A percentile compares a stretch with the other conserved stretches of the same genome.
phyloP scores from a whole-genome alignment of 169 alveolate genomes.

The Miamiensis avidus region DNA sequence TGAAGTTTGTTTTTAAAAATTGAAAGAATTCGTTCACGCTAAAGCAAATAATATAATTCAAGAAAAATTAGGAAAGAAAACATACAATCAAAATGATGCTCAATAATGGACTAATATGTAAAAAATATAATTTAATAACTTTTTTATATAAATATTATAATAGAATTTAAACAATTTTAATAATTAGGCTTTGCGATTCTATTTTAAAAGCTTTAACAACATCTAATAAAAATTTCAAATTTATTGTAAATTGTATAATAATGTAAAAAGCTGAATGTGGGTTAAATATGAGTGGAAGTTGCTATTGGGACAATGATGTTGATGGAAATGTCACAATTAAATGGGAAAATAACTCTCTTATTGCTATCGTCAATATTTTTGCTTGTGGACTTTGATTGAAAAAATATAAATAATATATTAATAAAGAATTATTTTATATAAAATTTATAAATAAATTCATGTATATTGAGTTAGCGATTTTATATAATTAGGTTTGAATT shows the following conservation, averaged over 20 bases:
- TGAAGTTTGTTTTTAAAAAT: neutral
- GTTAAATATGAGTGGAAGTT: constrained; percentile 60
- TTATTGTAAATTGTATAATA: constrained; percentile 57
- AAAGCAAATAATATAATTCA: constrained; percentile 1
- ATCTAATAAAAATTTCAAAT: constrained; percentile 61
- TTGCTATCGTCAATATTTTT: constrained; percentile 64
- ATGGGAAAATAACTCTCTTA: constrained; percentile 60
- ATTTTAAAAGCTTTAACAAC: constrained; percentile 32
- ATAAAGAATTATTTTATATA: no score
- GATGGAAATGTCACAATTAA: constrained; percentile 72
- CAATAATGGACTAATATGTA: constrained; percentile 12
- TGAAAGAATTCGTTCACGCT: neutral
- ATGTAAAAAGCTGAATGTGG: constrained; percentile 73
- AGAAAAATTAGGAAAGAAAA: constrained; percentile 21
- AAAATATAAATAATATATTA: neutral
- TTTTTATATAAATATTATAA: no score
- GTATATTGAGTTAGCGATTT: no score
- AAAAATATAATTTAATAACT: no score
- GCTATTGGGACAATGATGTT: constrained; percentile 79
- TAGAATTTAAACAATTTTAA: no score
- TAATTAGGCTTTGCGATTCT: constrained; percentile 21
- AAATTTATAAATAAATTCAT: no score
- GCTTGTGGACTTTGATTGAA: constrained; percentile 43
- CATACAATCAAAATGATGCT: constrained; percentile 17
- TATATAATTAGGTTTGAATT: no score